Base-by-base conservation (phyloP, 2,329 filamentous ascomycete species). In the Camptophora hylomeconis region DNA sequence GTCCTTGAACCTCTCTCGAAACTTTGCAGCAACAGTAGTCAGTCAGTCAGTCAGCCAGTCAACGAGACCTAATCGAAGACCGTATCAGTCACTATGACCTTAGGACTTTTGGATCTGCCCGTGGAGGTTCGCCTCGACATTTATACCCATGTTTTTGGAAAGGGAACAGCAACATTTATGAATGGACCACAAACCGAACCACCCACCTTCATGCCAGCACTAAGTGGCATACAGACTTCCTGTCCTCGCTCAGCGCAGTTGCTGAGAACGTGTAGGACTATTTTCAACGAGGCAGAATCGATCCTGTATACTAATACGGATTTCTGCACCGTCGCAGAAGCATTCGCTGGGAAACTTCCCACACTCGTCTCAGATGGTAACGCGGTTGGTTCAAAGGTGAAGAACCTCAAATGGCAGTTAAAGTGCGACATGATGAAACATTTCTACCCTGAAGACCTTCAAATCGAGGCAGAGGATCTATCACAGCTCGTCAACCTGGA, bases 31-130 rank as follows among this genome's bases (percentile, higher is more conserved):
- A n/a, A n/a, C n/a, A n/a, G n/a, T n/a, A n/a, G n/a, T n/a, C n/a
- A n/a, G n/a, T n/a, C n/a, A n/a, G n/a, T n/a, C n/a, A n/a, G n/a
- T n/a, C n/a, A n/a, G n/a, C n/a, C n/a, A n/a, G n/a, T n/a, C n/a
- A n/a, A n/a, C n/a, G n/a, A n/a, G n/a, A n/a, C n/a, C n/a, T n/a
- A n/a, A n/a, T n/a, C n/a, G n/a, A n/a, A n/a, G n/a, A n/a, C n/a
- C n/a, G n/a, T n/a, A n/a, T 24, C 28, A 12, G 11, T 7, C 24
- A 32, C 9, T 11, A 26, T 28, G 26, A 7, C 14, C 33, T 65
- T 69, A n/a, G n/a, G n/a, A n/a, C n/a, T n/a, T 47, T 58, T 68
- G 41, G 54, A 60, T 29, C 54, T 69, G 3, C 65, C 65, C 1
- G 54, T 53, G 6, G 65, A 69, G 36, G 55, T 69, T 20, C 61